Conservation (phyloP, 108 stramenopile species). For the Cyclotella baltica region DNA sequence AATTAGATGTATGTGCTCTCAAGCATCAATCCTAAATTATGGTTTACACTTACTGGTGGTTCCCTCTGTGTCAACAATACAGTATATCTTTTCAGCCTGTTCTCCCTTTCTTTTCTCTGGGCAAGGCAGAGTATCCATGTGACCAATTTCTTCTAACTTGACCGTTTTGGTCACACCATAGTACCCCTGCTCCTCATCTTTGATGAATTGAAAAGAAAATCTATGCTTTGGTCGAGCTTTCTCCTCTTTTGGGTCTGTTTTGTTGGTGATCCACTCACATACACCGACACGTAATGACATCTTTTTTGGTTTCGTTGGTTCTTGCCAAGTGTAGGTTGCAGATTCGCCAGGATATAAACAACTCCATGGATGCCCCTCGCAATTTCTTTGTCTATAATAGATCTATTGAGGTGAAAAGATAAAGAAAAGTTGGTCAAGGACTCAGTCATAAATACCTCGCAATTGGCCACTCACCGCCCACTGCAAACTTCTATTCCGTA, state of each 20-base stretch:
- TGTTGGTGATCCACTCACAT: constrained; percentile 28
- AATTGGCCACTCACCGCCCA: constrained; percentile 30
- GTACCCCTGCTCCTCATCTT: constrained; percentile 77
- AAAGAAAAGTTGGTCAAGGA: not conserved
- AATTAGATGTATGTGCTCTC: not conserved
- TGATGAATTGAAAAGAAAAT: constrained; percentile 62
- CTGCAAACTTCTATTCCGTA: constrained; percentile 85
- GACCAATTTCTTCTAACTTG: constrained; percentile 91
- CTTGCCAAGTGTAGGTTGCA: constrained; percentile 84
- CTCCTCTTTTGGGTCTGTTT: constrained; percentile 10
- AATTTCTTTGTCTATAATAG: constrained; percentile 86
- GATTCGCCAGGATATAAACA: constrained; percentile 81
- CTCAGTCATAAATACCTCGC: not conserved
- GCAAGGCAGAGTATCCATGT: constrained; percentile 63
- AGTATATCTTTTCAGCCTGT: constrained; percentile 47
- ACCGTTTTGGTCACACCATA: constrained; percentile 75
- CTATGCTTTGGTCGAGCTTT: constrained; percentile 12
- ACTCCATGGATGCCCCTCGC: constrained; percentile 81
- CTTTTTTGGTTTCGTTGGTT: constrained; percentile 87
- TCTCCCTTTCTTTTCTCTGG: constrained; percentile 38
- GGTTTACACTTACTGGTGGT: constrained; percentile 26
- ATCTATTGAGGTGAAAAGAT: constrained; percentile 47
- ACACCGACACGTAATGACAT: constrained; percentile 76
- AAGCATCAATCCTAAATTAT: not conserved
- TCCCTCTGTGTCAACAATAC: constrained; percentile 84